These are phyloP conservation scores for Hypoxylon subgilvum DNA, from an alignment of 495 filamentous ascomycete species.

Conservation along the genomic window DNA sequence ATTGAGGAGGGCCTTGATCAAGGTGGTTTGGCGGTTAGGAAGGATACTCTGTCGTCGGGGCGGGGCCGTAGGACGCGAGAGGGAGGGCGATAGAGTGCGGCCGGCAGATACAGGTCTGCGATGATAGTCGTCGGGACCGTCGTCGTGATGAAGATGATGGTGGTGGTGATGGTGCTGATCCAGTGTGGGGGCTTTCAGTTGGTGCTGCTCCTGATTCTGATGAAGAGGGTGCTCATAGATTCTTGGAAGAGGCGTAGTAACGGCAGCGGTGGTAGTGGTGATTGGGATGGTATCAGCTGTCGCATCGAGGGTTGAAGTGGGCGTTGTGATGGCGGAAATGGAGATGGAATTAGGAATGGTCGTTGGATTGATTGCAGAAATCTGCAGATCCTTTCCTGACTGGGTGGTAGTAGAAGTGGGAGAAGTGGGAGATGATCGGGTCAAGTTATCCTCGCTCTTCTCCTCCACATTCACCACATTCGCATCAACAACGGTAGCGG, in stretches of 20 bases:
- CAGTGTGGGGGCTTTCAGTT: slow-evolving; percentile 3
- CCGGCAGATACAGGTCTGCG: slow-evolving; percentile 7
- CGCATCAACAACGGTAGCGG: too few species aligned
- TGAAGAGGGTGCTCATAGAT: slow-evolving; percentile 30
- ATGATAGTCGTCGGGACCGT: slow-evolving; percentile 2
- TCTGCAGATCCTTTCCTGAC: slow-evolving; percentile 31
- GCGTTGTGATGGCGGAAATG: slow-evolving; percentile 10
- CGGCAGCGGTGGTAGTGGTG: slow-evolving; percentile 1
- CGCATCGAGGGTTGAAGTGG: slow-evolving; percentile 9
- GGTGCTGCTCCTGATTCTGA: too few species aligned
- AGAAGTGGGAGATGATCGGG: background rate
- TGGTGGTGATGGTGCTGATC: too few species aligned
- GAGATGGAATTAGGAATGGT: slow-evolving; percentile 34
- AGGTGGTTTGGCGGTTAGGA: slow-evolving; percentile 53
- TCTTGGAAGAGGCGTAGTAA: slow-evolving; percentile 33
- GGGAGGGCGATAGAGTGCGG: slow-evolving; percentile 25
- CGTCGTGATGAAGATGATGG: too few species aligned
- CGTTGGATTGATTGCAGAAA: slow-evolving; percentile 35
- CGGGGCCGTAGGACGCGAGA: slow-evolving; percentile 35
- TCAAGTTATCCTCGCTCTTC: too few species aligned
- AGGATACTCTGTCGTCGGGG: slow-evolving; percentile 55
- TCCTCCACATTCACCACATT: too few species aligned
- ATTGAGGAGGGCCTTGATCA: slow-evolving; percentile 56
- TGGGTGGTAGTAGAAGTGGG: slow-evolving; percentile 6
- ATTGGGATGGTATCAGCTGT: slow-evolving; percentile 6